Percentiles rank a stretch among this genome's conserved stretches.
These are phyloP conservation scores for Cichorium intybus DNA, from an alignment of 140 eudicot genomes.

Conservation along the genomic window DNA sequence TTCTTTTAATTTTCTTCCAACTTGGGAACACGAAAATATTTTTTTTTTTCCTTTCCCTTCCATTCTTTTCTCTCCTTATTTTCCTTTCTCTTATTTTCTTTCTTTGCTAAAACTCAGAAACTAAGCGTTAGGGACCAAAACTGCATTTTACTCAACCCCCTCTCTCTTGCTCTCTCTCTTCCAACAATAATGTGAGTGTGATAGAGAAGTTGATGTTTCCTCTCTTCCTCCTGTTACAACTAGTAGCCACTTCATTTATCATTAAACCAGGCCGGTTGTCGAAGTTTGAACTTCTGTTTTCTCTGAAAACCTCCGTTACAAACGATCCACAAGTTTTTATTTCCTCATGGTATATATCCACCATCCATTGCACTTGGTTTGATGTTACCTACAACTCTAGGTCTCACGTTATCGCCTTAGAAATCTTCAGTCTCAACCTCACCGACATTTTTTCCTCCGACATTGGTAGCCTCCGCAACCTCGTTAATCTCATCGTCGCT, in stretches of 20 bases:
- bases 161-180: not conserved
- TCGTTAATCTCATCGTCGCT: slow-evolving; percentile 44
- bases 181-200: not conserved
- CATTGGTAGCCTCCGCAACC: slow-evolving; percentile 36
- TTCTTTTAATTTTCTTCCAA: no score
- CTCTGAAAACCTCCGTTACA: slow-evolving; percentile 51
- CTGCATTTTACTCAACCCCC: no score
- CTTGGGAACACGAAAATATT: no score
- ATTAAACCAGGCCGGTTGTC: slow-evolving; percentile 34
- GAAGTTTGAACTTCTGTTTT: slow-evolving; percentile 47
- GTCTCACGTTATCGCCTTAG: slow-evolving; percentile 40
- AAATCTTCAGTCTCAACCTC: slow-evolving; percentile 48
- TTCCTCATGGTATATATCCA: slow-evolving; percentile 45
- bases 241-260: slow-evolving; percentile 17
- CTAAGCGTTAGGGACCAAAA: no score
- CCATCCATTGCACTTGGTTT: slow-evolving; percentile 53
- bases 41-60: no score
- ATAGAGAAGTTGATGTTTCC: slow-evolving; percentile 2
- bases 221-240: slow-evolving; percentile 26
- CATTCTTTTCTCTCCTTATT: no score
- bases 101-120: no score
- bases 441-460: slow-evolving; percentile 54
- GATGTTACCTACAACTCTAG: slow-evolving; percentile 45
- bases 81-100: no score
- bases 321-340: slow-evolving; percentile 46